Percentiles rank a stretch among this genome's conserved stretches.
These are phyloP conservation scores for Lagenidium sp. DNA, from an alignment of 352 stramenopile genomes.

Conservation along the genomic window DNA sequence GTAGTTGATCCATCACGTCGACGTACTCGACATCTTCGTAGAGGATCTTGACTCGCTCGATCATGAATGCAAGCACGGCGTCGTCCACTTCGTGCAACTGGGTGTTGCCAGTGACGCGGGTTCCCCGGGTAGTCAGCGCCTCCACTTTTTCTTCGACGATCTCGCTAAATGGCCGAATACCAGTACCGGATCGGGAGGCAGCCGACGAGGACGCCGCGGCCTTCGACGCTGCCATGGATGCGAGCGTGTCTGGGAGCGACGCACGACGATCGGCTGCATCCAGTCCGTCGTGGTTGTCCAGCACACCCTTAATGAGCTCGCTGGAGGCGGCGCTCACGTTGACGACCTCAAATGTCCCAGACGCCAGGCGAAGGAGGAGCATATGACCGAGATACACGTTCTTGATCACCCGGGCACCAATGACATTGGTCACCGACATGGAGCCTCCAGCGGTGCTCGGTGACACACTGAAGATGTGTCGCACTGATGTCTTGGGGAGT, in stretches of 20 bases:
- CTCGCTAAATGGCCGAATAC: slow-evolving; percentile 38
- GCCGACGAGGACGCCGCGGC: slow-evolving; percentile 11
- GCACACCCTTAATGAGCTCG: slow-evolving; percentile 54
- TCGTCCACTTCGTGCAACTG: slow-evolving; percentile 56
- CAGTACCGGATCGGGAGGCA: slow-evolving; percentile 9
- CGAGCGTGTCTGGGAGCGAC: slow-evolving; percentile 39
- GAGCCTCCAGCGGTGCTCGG: slow-evolving; percentile 9
- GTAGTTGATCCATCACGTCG: slow-evolving; percentile 58
- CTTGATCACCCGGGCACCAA: slow-evolving; percentile 58
- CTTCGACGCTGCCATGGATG: slow-evolving; percentile 31
- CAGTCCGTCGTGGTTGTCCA: slow-evolving; percentile 20
- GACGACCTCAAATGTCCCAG: slow-evolving; percentile 65
- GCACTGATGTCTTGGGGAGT: slow-evolving; percentile 57
- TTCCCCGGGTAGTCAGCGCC: slow-evolving; percentile 35
- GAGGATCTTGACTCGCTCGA: slow-evolving; percentile 67
- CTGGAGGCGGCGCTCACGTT: slow-evolving; percentile 70
- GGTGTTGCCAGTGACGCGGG: slow-evolving; percentile 56
- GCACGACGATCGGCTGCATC: slow-evolving; percentile 7
- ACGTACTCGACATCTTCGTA: slow-evolving; percentile 74
- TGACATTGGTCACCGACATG: slow-evolving; percentile 29
- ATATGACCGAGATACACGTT: slow-evolving; percentile 73
- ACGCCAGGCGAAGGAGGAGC: slow-evolving; percentile 60
- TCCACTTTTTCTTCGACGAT: slow-evolving; percentile 60
- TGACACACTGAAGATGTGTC: slow-evolving; percentile 72
- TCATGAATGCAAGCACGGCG: slow-evolving; percentile 57